Percentiles rank a stretch among this genome's conserved stretches.
phyloP scores from a whole-genome alignment of 2,329 filamentous ascomycete genomes.

The Setomelanomma holmii region DNA sequence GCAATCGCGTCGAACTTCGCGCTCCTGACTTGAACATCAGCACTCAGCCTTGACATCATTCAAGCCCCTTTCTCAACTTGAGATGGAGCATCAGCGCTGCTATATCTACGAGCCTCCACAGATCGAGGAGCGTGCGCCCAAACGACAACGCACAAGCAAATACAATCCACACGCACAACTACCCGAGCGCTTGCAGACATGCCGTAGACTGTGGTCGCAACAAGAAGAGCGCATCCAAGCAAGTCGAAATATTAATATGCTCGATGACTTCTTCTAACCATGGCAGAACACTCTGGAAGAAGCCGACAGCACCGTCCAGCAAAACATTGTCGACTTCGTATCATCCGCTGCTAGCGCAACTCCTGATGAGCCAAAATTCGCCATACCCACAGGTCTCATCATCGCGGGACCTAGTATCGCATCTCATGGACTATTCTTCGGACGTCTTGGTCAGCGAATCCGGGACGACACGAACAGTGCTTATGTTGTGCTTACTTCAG shows the following conservation, averaged over 20 bases:
- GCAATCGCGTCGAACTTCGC: slow-evolving; percentile 5
- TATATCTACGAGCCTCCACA: slow-evolving; percentile 53
- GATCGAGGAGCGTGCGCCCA: slow-evolving; percentile 46
- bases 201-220: slow-evolving; percentile 68
- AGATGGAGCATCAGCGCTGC: slow-evolving; percentile 59
- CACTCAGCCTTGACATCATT: neutral
- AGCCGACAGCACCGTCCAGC: slow-evolving; percentile 50
- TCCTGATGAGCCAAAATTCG: slow-evolving; percentile 44
- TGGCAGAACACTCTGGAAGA: slow-evolving; percentile 47
- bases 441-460: slow-evolving; percentile 64
- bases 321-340: slow-evolving; percentile 50
- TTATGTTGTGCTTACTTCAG: slow-evolving; percentile 72
- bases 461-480: slow-evolving; percentile 56
- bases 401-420: slow-evolving; percentile 81
- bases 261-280: slow-evolving; percentile 13
- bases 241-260: neutral
- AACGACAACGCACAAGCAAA: slow-evolving; percentile 50
- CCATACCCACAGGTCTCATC: slow-evolving; percentile 74
- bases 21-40: neutral
- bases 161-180: slow-evolving; percentile 29
- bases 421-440: slow-evolving; percentile 76
- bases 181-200: slow-evolving; percentile 64
- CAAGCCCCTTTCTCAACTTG: neutral
- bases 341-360: slow-evolving; percentile 31
- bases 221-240: slow-evolving; percentile 71